Evolutionary conservation across 352 stramenopile genomes (phyloP).

Genomic region (Globisporangium paroecandrum): DNA sequence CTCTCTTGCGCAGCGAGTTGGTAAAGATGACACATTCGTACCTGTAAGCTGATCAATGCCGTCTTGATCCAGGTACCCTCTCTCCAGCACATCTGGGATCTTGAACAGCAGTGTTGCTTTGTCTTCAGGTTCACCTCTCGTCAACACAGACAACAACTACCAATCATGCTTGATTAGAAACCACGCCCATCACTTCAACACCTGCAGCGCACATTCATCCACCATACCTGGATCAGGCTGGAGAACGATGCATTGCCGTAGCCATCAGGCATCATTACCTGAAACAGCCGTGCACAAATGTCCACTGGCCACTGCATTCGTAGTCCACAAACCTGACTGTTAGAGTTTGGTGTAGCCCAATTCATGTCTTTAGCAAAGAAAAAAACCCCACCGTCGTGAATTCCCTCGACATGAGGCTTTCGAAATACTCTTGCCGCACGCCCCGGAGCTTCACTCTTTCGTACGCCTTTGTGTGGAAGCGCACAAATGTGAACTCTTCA

Average conservation of each 20-base stretch:
- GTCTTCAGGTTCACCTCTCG: slow-evolving; percentile 40
- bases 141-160: slow-evolving; percentile 42
- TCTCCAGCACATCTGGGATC: slow-evolving; percentile 27
- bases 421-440: slow-evolving; percentile 47
- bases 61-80: slow-evolving; percentile 30
- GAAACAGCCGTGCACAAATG: slow-evolving; percentile 40
- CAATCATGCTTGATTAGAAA: not conserved
- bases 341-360: slow-evolving; percentile 5
- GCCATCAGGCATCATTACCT: slow-evolving; percentile 45
- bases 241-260: slow-evolving; percentile 66
- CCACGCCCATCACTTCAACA: not conserved
- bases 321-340: not conserved
- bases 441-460: slow-evolving; percentile 43
- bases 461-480: slow-evolving; percentile 41
- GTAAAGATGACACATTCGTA: slow-evolving; percentile 9
- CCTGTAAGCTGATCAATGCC: slow-evolving; percentile 49
- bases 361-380: not conserved
- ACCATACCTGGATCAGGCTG: slow-evolving; percentile 52
- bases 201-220: not conserved
- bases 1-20: too few species aligned
- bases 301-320: slow-evolving; percentile 39
- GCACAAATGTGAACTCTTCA: slow-evolving; percentile 67
- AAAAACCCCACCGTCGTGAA: slow-evolving; percentile 35
- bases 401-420: slow-evolving; percentile 47
- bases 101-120: slow-evolving; percentile 55